Percentiles rank a stretch among this genome's conserved stretches.
These are phyloP conservation scores for Sugiyamaella qingdaonensis DNA, from an alignment of 805 yeast genomes.

Conservation along the genomic window DNA sequence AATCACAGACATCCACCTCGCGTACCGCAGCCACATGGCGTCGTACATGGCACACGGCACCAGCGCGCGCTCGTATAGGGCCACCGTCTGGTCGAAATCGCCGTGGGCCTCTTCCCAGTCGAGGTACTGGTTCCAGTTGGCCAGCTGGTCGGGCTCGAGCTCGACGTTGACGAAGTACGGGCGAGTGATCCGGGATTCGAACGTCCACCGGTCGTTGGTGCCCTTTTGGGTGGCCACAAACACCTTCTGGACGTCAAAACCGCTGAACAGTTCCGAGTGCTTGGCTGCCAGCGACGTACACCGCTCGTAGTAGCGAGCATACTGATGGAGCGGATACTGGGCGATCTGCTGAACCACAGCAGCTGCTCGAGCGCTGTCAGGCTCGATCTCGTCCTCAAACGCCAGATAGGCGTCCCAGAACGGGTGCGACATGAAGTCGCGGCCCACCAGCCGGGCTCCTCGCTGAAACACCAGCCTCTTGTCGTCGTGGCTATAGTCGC, in stretches of 20 bases:
- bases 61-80: slow-evolving; percentile 68
- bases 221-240: slow-evolving; percentile 46
- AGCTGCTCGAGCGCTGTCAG: slow-evolving; percentile 38
- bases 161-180: slow-evolving; percentile 53
- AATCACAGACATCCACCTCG: slow-evolving; percentile 43
- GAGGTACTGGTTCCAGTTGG: slow-evolving; percentile 63
- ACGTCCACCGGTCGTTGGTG: slow-evolving; percentile 68
- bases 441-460: slow-evolving; percentile 54
- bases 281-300: slow-evolving; percentile 17
- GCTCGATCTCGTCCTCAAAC: slow-evolving; percentile 45
- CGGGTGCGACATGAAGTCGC: slow-evolving; percentile 69
- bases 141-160: slow-evolving; percentile 42
- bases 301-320: slow-evolving; percentile 66
- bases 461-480: slow-evolving; percentile 36
- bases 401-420: slow-evolving; percentile 78
- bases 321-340: slow-evolving; percentile 74
- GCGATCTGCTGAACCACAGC: slow-evolving; percentile 34
- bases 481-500: slow-evolving; percentile 3
- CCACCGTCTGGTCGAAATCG: slow-evolving; percentile 32
- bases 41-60: slow-evolving; percentile 50
- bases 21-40: slow-evolving; percentile 66
- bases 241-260: slow-evolving; percentile 24
- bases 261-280: slow-evolving; percentile 14
- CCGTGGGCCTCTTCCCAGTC: slow-evolving; percentile 45
- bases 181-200: slow-evolving; percentile 61